Percentiles rank a stretch among this genome's conserved stretches.
Conservation (phyloP, 2,329 filamentous ascomycete genomes). For the Fusarium paranaense region DNA sequence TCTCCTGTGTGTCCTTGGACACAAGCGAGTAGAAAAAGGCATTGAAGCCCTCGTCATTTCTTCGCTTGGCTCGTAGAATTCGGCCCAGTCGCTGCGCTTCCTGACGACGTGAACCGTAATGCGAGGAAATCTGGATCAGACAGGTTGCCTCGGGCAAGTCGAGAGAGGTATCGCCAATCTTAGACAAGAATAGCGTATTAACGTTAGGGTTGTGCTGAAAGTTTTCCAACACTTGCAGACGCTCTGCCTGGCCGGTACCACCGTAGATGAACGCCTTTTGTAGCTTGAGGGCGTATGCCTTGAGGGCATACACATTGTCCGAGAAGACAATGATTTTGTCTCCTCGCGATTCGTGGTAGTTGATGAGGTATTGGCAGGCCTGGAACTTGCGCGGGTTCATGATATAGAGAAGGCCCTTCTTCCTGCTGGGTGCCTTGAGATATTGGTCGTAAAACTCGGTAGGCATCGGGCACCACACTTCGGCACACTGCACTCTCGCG, state of each 20-base stretch:
- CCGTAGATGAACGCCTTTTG: constrained; percentile 93
- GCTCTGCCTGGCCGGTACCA: constrained; percentile 86
- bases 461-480: constrained; percentile 99
- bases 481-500: constrained; percentile 95
- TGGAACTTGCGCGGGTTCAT: constrained; percentile 99
- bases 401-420: constrained; percentile 76
- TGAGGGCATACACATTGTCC: constrained; percentile 93
- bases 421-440: constrained; percentile 71
- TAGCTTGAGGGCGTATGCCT: constrained; percentile 85
- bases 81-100: constrained; percentile 94
- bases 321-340: constrained; percentile 99
- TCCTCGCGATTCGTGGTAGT: constrained; percentile 93
- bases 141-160: constrained; percentile 97
- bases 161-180: constrained; percentile 98
- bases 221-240: constrained; percentile 88
- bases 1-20: constrained; percentile 96
- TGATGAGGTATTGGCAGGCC: constrained; percentile 96
- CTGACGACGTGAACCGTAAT: constrained; percentile 96
- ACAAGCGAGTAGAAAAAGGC: constrained; percentile 99
- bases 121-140: constrained; percentile 95
- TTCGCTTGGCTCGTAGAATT: constrained; percentile 92
- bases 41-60: constrained; percentile 98
- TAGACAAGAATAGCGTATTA: constrained; percentile 94
- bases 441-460: constrained; percentile 98
- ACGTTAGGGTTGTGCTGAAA: constrained; percentile 93